Percentiles rank a stretch among this genome's conserved stretches.
phyloP scores from a whole-genome alignment of 305 asterid species.

The Plantago lanceolata region DNA sequence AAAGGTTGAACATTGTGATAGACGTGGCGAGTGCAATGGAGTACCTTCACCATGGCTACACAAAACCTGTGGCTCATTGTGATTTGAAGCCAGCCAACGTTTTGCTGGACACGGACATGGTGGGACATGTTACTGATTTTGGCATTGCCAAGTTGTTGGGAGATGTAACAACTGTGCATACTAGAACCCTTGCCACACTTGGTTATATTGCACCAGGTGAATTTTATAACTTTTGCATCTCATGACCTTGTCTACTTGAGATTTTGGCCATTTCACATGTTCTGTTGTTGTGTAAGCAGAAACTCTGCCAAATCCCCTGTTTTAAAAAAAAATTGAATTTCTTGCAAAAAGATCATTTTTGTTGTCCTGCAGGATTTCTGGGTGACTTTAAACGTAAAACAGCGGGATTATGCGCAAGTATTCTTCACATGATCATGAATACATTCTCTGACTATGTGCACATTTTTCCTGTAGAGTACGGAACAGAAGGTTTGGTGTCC shows the following conservation, averaged over 20 bases:
- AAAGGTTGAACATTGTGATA: too few relatives aligned
- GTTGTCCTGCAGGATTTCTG: constrained; percentile 22
- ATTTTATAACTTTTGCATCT: not conserved
- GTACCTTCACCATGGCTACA: too few relatives aligned
- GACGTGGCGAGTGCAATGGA: too few relatives aligned
- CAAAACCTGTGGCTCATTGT: too few relatives aligned
- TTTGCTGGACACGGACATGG: too few relatives aligned
- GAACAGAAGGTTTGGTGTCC: constrained; percentile 40
- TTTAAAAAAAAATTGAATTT: too few relatives aligned
- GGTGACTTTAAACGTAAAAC: constrained; percentile 32
- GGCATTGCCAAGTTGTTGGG: too few relatives aligned
- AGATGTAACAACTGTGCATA: too few relatives aligned
- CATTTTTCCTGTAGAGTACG: constrained; percentile 28
- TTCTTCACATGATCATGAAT: constrained; percentile 26
- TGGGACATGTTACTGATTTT: too few relatives aligned
- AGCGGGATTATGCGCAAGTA: constrained; percentile 30
- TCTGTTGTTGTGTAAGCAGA: too few relatives aligned
- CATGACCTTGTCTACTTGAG: not conserved
- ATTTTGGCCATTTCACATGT: not conserved
- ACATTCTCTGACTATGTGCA: constrained; percentile 19
- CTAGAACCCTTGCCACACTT: constrained; percentile 34
- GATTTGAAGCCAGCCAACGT: too few relatives aligned
- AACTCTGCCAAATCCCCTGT: not conserved
- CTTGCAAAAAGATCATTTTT: not conserved
- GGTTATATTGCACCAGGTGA: constrained; percentile 47